Evolutionary conservation across 2,329 filamentous ascomycete genomes (phyloP).

Genomic region (Paraconiothyrium brasiliense): DNA sequence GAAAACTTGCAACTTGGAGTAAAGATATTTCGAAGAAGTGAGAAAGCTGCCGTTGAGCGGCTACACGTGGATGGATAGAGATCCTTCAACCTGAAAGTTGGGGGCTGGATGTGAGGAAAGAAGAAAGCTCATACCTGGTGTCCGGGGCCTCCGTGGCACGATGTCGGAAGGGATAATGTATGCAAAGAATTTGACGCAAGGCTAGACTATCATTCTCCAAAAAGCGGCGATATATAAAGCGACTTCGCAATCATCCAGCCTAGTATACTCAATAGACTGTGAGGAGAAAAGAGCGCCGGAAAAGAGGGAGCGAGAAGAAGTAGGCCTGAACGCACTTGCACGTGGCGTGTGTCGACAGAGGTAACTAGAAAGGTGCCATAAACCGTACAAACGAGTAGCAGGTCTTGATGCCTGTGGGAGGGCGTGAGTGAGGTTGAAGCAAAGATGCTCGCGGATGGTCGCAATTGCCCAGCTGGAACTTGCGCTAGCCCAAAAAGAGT

Average conservation of each 20-base stretch:
- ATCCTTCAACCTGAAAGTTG: slow-evolving; percentile 3
- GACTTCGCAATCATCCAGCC: slow-evolving; percentile 12
- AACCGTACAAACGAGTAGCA: background rate
- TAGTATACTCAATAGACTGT: slow-evolving; percentile 19
- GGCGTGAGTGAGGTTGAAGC: slow-evolving; percentile 10
- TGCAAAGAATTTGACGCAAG: slow-evolving; percentile 27
- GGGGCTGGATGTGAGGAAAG: slow-evolving; percentile 21
- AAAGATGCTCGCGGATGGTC: slow-evolving; percentile 14
- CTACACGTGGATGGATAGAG: background rate
- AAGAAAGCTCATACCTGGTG: slow-evolving; percentile 30
- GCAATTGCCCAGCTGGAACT: slow-evolving; percentile 11
- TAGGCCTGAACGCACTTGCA: slow-evolving; percentile 1
- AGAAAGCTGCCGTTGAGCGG: background rate
- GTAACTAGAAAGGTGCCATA: background rate
- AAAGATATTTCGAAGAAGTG: background rate
- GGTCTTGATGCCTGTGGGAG: background rate
- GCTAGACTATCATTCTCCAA: slow-evolving; percentile 27
- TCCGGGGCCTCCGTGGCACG: slow-evolving; percentile 27
- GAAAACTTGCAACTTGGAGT: background rate
- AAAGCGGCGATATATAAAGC: slow-evolving; percentile 8
- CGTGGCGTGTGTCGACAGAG: background rate
- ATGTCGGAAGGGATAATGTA: slow-evolving; percentile 31
- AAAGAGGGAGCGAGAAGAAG: slow-evolving; percentile 36
- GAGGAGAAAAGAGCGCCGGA: slow-evolving; percentile 32
- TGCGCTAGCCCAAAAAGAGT: slow-evolving; percentile 4